A percentile compares a stretch with the other conserved stretches of the same genome.
Conservation (phyloP, 495 filamentous ascomycete genomes). For the Pyrenula aspistea region DNA sequence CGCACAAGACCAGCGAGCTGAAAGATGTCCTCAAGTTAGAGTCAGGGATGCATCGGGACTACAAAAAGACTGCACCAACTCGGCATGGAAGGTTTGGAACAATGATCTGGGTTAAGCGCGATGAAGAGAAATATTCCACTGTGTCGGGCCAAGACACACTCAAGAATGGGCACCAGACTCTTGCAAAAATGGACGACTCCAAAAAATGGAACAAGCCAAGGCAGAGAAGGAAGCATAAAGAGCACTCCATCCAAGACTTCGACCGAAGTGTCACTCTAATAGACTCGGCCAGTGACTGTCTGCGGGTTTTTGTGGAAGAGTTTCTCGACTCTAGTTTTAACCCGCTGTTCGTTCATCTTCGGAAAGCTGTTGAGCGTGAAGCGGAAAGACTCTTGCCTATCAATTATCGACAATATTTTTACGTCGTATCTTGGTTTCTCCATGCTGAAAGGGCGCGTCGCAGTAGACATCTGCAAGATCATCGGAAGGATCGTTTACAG, state of each 20-base stretch:
- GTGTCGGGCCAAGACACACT: slow-evolving; percentile 81
- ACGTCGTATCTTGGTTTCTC: slow-evolving; percentile 88
- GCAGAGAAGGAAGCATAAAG: slow-evolving; percentile 49
- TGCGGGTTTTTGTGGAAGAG: slow-evolving; percentile 78
- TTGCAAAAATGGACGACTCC: slow-evolving; percentile 76
- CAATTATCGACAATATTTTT: slow-evolving; percentile 80
- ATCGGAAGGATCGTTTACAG: slow-evolving; percentile 19
- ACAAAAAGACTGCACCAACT: slow-evolving; percentile 70
- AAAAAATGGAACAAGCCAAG: slow-evolving; percentile 85
- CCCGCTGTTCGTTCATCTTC: slow-evolving; percentile 74
- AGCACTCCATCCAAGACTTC: slow-evolving; percentile 56
- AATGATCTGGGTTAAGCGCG: slow-evolving; percentile 92
- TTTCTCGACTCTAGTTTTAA: slow-evolving; percentile 96
- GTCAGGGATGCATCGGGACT: slow-evolving; percentile 61
- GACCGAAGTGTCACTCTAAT: slow-evolving; percentile 59
- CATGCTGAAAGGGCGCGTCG: slow-evolving; percentile 74
- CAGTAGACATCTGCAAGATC: slow-evolving; percentile 34
- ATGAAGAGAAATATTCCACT: slow-evolving; percentile 66
- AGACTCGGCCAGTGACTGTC: slow-evolving; percentile 51
- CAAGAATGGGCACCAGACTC: slow-evolving; percentile 55
- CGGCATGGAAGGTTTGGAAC: slow-evolving; percentile 92
- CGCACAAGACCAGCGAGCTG: slow-evolving; percentile 61
- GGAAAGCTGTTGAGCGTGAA: slow-evolving; percentile 84
- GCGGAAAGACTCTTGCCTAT: slow-evolving; percentile 64
- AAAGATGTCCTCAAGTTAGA: slow-evolving; percentile 64